Base-by-base conservation (phyloP, 192 early-diverging fungal species). In the Umbelopsis vinacea region DNA sequence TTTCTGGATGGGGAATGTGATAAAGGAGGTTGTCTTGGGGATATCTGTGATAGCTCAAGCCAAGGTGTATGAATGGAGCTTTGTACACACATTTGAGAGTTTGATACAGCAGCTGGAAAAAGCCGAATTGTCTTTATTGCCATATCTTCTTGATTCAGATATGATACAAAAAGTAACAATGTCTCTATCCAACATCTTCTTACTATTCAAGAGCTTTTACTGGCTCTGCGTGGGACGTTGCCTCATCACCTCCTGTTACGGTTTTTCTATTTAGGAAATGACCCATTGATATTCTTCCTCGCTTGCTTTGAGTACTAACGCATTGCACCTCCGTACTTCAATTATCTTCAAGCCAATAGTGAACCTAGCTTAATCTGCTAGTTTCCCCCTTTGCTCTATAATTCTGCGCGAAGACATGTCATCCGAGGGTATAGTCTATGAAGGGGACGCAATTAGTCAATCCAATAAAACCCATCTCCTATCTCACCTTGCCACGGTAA, bases 1-100 rank as follows among this genome's bases (percentile, higher is more conserved):
- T 37, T 63, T 63, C 57, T 29, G 26, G 57, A 63, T 63, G 33
- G 29, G 57, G 57, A 63, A 63, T 63, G 57, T 63, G 29, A 63
- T 35, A 63, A 63, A 63, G 57, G 26, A 63, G 57, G 26, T 37
- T 29, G 0, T 19, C 35, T 17, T 19, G 0, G 57, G 57, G 57
- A 63, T 63, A 4, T 63, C 37, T 57, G 11, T 3, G 57, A 8
- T 19, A 43, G 11, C 11, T 43, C 40, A 43, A 43, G 29, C 29
- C 3, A 43, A 1, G 11, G 2, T 43, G 40, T 29, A 43, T 43
- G 40, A 43, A 12, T 11, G 40, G 8, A 4, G 40, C 11, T 43
- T 11, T 11, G 40, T 0, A 43, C 11, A 12, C 0, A 43, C 40
- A 43, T 11, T 43, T 1, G 40, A 4, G 6, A 6, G 40, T 11